Evolutionary conservation across 805 yeast genomes (phyloP), one percentile per base, ranked within the genome.

Genomic region (Candida tammaniensis): DNA sequence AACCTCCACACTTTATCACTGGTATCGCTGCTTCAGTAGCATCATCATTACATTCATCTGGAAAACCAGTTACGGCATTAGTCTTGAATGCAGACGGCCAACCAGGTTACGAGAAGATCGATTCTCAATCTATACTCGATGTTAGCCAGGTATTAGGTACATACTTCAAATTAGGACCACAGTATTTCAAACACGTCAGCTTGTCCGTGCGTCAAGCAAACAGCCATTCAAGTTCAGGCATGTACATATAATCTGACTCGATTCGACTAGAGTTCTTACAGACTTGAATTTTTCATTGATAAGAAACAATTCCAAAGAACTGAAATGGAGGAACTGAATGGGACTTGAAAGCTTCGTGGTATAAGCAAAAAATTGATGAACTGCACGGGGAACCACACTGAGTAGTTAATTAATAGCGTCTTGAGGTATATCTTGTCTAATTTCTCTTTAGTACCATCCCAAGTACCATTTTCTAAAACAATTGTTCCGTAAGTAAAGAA

Each of bases 291-390:
- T 49, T 85, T 70, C 74, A 86, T 78, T 0, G 95, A 87, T 31
- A 91, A 64, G 62, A 84, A 89, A 35, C 96, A 88, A 54, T 93
- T 91, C 98, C 98, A 91, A 23, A 91, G 63, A 13, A 91, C 94
- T 18, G 95, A 91, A 5, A 93, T 68, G 13, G 61, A 85, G 7
- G 93, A 82, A 36, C 94, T 81, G 55, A 93, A 91, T 0, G 97
- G 96, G 4, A 91, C 95, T 58, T 91, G 98, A 46, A 79, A 74
- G 40, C 70, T 70, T 39, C 77, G 68, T 1, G 91, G 91, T 58
- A 85, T 74, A 2, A 82, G 51, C 35, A 81, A 64, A 47, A 85
- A 85, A 49, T 85, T 85, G 43, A 84, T 64, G 43, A 85, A 79
- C 48, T 85, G 94, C 14, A 83, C 88, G 7, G 85, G 76, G 34